A percentile compares a stretch with the other conserved stretches of the same genome.
Evolutionary conservation across 306 rosid species (phyloP).

Genomic region (Comarum palustre): DNA sequence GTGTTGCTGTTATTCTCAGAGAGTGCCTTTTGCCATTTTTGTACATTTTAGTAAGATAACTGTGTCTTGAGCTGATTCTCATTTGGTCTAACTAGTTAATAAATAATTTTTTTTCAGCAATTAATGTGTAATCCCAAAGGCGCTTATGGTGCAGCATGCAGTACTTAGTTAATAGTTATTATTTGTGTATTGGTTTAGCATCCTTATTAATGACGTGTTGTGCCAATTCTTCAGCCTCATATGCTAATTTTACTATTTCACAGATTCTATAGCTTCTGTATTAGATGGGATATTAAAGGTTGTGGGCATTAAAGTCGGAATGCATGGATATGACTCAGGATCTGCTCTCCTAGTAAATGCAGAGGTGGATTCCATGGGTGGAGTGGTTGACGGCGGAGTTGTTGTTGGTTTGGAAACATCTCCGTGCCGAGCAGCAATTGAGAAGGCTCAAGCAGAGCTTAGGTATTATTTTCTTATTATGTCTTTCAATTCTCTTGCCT

Average conservation of each 20-base stretch:
- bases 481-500: not conserved
- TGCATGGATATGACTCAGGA: constrained; percentile 83
- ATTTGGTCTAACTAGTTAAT: not conserved
- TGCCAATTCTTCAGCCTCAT: not conserved
- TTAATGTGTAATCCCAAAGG: not conserved
- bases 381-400: constrained; percentile 97
- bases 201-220: not conserved
- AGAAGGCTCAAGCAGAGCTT: constrained; percentile 93
- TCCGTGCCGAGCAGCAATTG: constrained; percentile 83
- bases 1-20: not conserved
- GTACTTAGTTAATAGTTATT: not conserved
- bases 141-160: not conserved
- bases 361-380: constrained; percentile 99
- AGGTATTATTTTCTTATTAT: constrained; percentile 51
- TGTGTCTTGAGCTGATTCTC: not conserved
- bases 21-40: not conserved
- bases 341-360: constrained; percentile 94
- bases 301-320: constrained; percentile 55
- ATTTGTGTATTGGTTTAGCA: not conserved
- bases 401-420: constrained; percentile 93
- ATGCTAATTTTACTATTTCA: constrained; percentile 7
- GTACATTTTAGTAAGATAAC: not conserved
- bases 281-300: constrained; percentile 54
- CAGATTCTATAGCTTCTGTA: constrained; percentile 31
- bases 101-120: not conserved